Conservation (phyloP, 352 stramenopile species). For the Globisporangium camurandrum region DNA sequence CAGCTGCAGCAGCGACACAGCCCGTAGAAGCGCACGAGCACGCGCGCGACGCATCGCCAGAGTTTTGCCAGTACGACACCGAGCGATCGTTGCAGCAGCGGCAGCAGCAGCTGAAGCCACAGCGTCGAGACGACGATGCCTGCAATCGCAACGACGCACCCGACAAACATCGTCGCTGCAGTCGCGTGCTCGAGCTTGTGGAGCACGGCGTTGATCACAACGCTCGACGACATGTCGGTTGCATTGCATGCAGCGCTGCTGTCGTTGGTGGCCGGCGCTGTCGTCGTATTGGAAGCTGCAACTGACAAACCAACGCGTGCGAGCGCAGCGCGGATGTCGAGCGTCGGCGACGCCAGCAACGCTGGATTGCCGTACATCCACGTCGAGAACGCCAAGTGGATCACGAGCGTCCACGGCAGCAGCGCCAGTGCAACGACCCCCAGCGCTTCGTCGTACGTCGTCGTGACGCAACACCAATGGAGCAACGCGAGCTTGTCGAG, state of each 20-base stretch:
- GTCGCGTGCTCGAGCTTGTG: too few relatives aligned
- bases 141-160: conserved; percentile 19
- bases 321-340: conserved; percentile 39
- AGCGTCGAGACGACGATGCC: conserved; percentile 34
- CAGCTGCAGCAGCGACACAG: not conserved
- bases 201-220: conserved; percentile 62
- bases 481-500: conserved; percentile 80
- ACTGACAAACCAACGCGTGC: conserved; percentile 16
- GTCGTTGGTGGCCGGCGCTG: conserved; percentile 17
- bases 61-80: not conserved
- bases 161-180: too few relatives aligned
- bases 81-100: conserved; percentile 14
- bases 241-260: conserved; percentile 39
- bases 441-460: conserved; percentile 71
- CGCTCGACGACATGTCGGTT: conserved; percentile 28
- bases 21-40: conserved; percentile 20
- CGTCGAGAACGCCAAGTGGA: conserved; percentile 65
- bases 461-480: conserved; percentile 70
- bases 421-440: conserved; percentile 47
- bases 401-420: conserved; percentile 60
- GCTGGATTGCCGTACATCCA: conserved; percentile 82
- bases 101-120: conserved; percentile 37
- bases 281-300: conserved; percentile 10
- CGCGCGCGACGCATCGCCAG: conserved; percentile 20
- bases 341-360: conserved; percentile 44